A percentile compares a stretch with the other conserved stretches of the same genome.
These are phyloP conservation scores for Spongospora subterranea DNA, from an alignment of 208 protist species.

Conservation along the genomic window DNA sequence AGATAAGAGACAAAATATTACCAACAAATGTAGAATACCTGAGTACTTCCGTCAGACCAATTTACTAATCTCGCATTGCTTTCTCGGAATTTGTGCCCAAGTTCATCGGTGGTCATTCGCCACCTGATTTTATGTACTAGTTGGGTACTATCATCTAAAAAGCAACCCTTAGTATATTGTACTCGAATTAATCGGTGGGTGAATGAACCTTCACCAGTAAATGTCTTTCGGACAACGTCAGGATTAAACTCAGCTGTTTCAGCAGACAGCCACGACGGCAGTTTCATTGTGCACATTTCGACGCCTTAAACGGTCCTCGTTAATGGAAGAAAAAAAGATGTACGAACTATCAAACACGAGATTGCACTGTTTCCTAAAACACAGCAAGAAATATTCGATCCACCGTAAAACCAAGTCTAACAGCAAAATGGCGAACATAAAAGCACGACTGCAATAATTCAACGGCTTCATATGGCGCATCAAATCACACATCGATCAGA, in stretches of 20 bases:
- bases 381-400: too few species aligned
- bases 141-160: neutral
- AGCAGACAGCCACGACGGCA: neutral
- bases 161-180: neutral
- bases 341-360: too few species aligned
- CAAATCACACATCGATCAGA: neutral
- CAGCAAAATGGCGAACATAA: neutral
- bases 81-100: slow-evolving; percentile 11
- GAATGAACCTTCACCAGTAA: neutral
- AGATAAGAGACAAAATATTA: neutral
- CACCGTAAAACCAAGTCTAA: too few species aligned
- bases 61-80: slow-evolving; percentile 22
- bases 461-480: neutral
- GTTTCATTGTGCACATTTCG: slow-evolving; percentile 3
- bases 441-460: neutral
- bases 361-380: too few species aligned
- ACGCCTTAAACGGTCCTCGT: too few species aligned
- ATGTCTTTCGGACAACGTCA: neutral
- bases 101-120: neutral
- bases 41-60: slow-evolving; percentile 25
- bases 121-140: slow-evolving; percentile 21
- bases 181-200: neutral
- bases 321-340: too few species aligned
- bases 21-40: neutral
- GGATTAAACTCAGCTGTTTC: neutral